Evolutionary conservation across 257 asterid genomes (phyloP).

Genomic region (Gentiana straminea): DNA sequence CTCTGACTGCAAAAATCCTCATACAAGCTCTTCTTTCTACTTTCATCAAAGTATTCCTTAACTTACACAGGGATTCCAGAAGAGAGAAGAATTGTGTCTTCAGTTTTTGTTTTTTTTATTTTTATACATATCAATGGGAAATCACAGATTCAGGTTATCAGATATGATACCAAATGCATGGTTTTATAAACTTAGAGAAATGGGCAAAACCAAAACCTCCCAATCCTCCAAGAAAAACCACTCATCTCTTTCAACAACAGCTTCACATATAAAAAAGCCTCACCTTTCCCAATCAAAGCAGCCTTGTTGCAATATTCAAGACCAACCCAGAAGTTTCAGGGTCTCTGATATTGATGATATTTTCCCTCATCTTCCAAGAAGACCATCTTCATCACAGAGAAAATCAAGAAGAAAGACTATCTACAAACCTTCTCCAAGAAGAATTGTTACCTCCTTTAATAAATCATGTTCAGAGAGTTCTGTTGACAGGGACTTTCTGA

Average conservation of each 20-base stretch:
- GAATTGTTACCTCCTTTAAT: constrained; percentile 5
- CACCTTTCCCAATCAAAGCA: constrained; percentile 26
- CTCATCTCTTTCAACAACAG: constrained; percentile 13
- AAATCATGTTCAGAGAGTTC: constrained; percentile 1
- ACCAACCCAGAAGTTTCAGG: constrained; percentile 22
- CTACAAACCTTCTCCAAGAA: constrained; percentile 69
- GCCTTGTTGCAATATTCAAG: constrained; percentile 22
- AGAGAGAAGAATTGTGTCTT: neutral
- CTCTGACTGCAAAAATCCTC: neutral
- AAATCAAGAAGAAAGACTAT: constrained; percentile 41
- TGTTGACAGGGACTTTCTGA: constrained; percentile 24
- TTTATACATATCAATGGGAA: constrained; percentile 43
- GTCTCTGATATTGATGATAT: constrained; percentile 23
- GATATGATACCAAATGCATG: constrained; percentile 95
- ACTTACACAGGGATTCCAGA: no score
- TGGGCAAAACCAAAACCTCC: constrained; percentile 44
- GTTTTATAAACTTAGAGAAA: constrained; percentile 89
- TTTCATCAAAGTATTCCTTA: neutral
- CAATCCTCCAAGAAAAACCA: constrained; percentile 24
- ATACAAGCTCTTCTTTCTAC: constrained; percentile 7
- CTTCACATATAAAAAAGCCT: constrained; percentile 10
- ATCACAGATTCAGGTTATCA: constrained; percentile 65
- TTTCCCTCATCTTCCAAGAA: constrained; percentile 43
- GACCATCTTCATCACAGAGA: constrained; percentile 11
- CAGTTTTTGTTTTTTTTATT: no score